Percentiles rank a stretch among this genome's conserved stretches.
Conservation (phyloP, 2,329 filamentous ascomycete species). For the Colletotrichum sojae region DNA sequence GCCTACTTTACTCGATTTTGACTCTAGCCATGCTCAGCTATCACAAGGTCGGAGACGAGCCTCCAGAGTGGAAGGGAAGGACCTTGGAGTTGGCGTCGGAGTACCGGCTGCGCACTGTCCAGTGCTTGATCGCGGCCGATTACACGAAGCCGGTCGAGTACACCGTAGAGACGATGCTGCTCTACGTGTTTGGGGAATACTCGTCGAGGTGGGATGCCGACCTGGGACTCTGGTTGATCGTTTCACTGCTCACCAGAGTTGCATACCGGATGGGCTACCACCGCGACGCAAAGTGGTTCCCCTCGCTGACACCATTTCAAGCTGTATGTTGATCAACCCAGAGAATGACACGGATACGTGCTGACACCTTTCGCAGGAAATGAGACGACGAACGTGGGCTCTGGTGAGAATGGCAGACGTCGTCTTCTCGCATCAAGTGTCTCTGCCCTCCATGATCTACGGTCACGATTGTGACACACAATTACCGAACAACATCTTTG, state of each 20-base stretch:
- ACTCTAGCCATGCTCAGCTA: slow-evolving; percentile 85
- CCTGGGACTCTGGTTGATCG: slow-evolving; percentile 73
- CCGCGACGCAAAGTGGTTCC: slow-evolving; percentile 81
- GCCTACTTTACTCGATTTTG: slow-evolving; percentile 82
- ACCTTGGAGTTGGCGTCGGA: slow-evolving; percentile 72
- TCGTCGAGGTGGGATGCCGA: slow-evolving; percentile 82
- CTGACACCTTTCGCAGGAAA: slow-evolving; percentile 66
- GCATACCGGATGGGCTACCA: slow-evolving; percentile 83
- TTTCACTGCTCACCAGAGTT: slow-evolving; percentile 68
- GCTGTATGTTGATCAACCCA: slow-evolving; percentile 62
- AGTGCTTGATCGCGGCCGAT: slow-evolving; percentile 82
- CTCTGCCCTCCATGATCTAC: slow-evolving; percentile 78
- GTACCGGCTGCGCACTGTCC: slow-evolving; percentile 81
- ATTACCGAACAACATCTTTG: slow-evolving; percentile 83
- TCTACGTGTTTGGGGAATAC: slow-evolving; percentile 84
- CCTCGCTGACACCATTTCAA: slow-evolving; percentile 79
- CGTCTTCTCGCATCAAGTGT: slow-evolving; percentile 82
- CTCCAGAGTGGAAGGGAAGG: slow-evolving; percentile 81
- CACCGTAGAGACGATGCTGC: slow-evolving; percentile 83
- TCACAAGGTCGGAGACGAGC: slow-evolving; percentile 84
- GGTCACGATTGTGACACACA: slow-evolving; percentile 82
- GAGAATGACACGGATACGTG: too few species aligned
- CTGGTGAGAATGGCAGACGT: slow-evolving; percentile 81
- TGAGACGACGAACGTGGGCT: slow-evolving; percentile 78
- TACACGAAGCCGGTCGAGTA: slow-evolving; percentile 82